Percentiles rank a stretch among this genome's conserved stretches.
These are phyloP conservation scores for Stylosanthes scabra DNA, from an alignment of 331 rosid species.

Conservation along the genomic window DNA sequence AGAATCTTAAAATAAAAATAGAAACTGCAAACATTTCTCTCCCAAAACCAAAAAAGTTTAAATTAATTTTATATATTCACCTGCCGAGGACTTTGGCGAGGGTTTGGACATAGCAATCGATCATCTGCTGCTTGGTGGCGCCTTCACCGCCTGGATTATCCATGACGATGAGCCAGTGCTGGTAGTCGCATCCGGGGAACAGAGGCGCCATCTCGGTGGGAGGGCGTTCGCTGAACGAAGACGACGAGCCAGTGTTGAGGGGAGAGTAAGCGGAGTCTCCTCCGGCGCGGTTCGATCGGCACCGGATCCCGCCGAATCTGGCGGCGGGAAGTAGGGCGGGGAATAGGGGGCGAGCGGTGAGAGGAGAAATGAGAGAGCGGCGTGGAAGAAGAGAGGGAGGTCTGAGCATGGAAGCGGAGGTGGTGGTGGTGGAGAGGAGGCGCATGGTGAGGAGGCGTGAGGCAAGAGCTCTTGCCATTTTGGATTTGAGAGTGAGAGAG, in stretches of 20 bases:
- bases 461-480: conserved; percentile 10
- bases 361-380: neutral
- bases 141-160: conserved; percentile 83
- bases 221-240: conserved; percentile 72
- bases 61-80: conserved; percentile 23
- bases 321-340: conserved; percentile 27
- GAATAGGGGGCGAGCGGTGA: conserved; percentile 52
- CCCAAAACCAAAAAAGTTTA: too few species aligned
- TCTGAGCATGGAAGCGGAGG: conserved; percentile 1
- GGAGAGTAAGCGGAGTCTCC: conserved; percentile 75
- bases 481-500: neutral
- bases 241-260: conserved; percentile 60
- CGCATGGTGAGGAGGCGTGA: conserved; percentile 40
- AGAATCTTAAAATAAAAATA: too few species aligned
- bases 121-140: conserved; percentile 77
- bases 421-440: conserved; percentile 35
- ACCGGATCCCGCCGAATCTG: conserved; percentile 60
- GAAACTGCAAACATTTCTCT: too few species aligned
- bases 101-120: conserved; percentile 72
- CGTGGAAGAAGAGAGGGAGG: conserved; percentile 1
- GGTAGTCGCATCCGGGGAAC: conserved; percentile 88
- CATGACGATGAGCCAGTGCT: conserved; percentile 91
- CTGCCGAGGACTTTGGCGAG: conserved; percentile 71
- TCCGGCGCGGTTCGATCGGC: conserved; percentile 74
- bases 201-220: conserved; percentile 94